Conservation (phyloP, 805 yeast species). For the Phaffomyces opuntiae region DNA sequence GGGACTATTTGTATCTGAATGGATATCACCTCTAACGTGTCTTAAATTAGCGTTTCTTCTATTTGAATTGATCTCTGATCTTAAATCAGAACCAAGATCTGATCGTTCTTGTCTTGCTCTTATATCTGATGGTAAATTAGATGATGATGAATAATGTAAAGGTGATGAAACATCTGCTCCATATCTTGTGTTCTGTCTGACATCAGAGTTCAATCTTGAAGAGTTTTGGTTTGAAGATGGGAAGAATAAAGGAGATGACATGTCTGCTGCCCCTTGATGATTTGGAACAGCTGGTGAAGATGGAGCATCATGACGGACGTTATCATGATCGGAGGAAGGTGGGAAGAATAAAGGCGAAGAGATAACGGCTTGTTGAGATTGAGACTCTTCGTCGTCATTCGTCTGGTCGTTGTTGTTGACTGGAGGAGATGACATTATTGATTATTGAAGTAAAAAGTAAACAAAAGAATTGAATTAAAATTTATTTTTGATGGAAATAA, state of each 20-base stretch:
- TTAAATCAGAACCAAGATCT: constrained; percentile 31
- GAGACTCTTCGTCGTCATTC: not conserved
- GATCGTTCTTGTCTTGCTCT: constrained; percentile 11
- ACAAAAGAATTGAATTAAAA: not conserved
- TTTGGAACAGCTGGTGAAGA: not conserved
- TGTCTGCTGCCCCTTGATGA: constrained; percentile 5
- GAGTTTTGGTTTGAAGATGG: constrained; percentile 26
- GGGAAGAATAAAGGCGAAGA: constrained; percentile 41
- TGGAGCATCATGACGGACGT: not conserved
- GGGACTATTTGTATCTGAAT: constrained; percentile 66
- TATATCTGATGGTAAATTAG: constrained; percentile 22
- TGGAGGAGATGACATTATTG: constrained; percentile 6
- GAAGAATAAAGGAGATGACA: constrained; percentile 28
- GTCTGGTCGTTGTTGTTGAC: not conserved
- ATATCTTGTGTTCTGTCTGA: constrained; percentile 7
- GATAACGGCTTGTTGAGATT: not conserved
- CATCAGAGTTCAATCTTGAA: constrained; percentile 13
- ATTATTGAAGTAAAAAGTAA: not conserved
- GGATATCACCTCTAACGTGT: constrained; percentile 69
- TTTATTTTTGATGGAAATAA: not conserved
- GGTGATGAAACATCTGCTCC: constrained; percentile 37
- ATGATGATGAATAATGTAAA: constrained; percentile 33
- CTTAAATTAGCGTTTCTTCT: constrained; percentile 42
- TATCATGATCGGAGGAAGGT: not conserved
- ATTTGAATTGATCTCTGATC: constrained; percentile 36